Conservation (phyloP, 345 rosid species). For the Salix viminalis region DNA sequence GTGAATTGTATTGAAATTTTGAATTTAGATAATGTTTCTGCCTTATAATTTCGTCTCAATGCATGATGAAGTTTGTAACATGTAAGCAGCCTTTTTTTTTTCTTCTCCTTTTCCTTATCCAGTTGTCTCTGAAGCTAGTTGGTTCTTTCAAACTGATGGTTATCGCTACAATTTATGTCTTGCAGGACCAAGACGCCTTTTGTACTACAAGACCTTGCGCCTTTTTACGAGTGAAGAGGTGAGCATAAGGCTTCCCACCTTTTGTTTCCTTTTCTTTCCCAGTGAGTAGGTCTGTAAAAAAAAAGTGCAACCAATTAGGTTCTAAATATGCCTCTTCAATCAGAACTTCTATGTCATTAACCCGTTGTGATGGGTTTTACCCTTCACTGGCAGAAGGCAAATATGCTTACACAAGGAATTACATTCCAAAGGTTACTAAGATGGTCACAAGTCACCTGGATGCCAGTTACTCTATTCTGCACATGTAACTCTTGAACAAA, state of each 20-base stretch:
- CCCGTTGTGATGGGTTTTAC: background rate
- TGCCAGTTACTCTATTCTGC: background rate
- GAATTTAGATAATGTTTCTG: no score
- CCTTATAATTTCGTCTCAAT: no score
- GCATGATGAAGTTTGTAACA: no score
- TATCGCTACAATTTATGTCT: background rate
- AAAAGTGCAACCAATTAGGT: background rate
- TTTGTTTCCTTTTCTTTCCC: background rate
- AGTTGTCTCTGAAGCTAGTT: background rate
- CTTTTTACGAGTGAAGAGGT: slow-evolving; percentile 75
- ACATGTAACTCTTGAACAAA: background rate
- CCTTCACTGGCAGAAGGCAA: background rate
- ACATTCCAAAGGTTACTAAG: background rate
- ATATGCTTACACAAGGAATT: background rate
- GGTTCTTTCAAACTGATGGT: background rate
- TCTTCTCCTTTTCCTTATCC: background rate
- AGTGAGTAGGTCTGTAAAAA: background rate
- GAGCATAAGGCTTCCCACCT: slow-evolving; percentile 3
- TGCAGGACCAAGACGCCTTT: slow-evolving; percentile 74
- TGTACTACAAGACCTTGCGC: slow-evolving; percentile 64
- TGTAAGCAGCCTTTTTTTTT: no score
- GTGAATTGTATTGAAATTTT: background rate
- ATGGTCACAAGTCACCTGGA: background rate
- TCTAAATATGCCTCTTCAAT: background rate
- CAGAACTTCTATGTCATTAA: background rate